Base-by-base conservation (phyloP, 2,329 filamentous ascomycete species). In the Dothistroma pini region DNA sequence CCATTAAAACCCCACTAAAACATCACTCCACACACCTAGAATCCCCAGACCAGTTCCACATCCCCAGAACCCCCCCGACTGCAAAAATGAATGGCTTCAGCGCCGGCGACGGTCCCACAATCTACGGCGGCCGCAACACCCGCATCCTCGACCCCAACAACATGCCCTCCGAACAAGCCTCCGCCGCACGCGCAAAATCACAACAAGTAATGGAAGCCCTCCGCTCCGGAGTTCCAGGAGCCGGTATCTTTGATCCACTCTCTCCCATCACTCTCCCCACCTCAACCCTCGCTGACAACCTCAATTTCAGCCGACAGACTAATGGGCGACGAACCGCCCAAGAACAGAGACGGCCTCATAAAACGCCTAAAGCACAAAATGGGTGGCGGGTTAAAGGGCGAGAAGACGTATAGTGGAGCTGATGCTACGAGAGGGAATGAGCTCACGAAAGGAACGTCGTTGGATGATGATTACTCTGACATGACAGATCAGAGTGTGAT, bases 181-280 rank as follows among this genome's bases (percentile, higher is more conserved):
- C 64, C 29, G 62, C 63, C 9, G 70, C 70, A 5, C 59, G 70
- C 25, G 56, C 57, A 2, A 65, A 63, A 48, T 57, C 66, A 12
- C 64, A 62, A 5, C 64, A 67, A 52, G 59, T 71, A 60, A 72
- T 71, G 66, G 67, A 62, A 16, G 67, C 68, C 14, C 47, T 70
- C 53, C 68, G 62, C 55, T 65, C 61, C n/a, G 67, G 67, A 44
- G 66, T 70, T 32, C 61, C 61, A 6, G 68, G 68, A 11, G 69
- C 65, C 10, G 34, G 34, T 38, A 9, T 31, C 25, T 29, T 6
- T 6, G 2, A 2, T 29, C 25, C 25, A 2, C 25, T 29, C 25
- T 29, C 25, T 29, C 25, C 25, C 2, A 29, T 29, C 2, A 29
- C 6, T 29, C 25, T 29, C 25, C 6, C 25, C 25, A 2, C 25